Base-by-base conservation (phyloP, 179 eudicot genomes). In the Beta lomatogona region DNA sequence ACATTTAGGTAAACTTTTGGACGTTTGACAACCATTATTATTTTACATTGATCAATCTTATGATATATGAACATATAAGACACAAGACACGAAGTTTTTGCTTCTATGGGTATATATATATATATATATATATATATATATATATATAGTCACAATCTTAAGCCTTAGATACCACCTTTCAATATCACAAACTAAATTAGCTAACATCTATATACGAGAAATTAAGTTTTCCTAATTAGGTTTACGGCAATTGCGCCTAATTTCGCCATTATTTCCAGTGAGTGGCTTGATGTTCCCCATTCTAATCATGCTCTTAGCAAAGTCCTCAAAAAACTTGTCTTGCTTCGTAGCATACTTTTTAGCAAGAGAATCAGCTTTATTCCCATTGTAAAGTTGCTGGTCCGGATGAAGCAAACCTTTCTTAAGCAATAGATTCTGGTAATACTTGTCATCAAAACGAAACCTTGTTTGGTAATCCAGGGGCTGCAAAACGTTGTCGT, bases 361-460 rank as follows among this genome's bases (percentile, higher is more conserved):
- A 44, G 79, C 86, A 9, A 77, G 75, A 79, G 63, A 70, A 83
- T 75, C 83, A 63, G 86, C 86, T 9, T 75, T 73, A 67, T 88
- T 84, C 12, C 89, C 91, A 19, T 82, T 86, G 21, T 79, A 88
- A 1, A 89, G 86, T 63, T 86, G 80, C 25, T 89, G 91, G 44
- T 89, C 92, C 3, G 92, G 88, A 73, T 88, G 92, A 13, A 89
- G 88, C 5, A 89, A 71, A 16, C 92, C 91, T 79, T 85, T 88
- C 63, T 85, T 75, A 0, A 75, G 71, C 31, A 82, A 5, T 68
- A 88, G 54, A 6, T 79, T 86, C 57, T 85, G 76, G 73, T 81
- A 89, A 45, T 89, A 89, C 22, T 83, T 79, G 28, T 83, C 85
- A 52, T 89, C 92, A 2, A 89, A 88, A 18, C 48, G 22, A 14